Conservation (phyloP, 345 rosid species). For the Iberis pinnata region DNA sequence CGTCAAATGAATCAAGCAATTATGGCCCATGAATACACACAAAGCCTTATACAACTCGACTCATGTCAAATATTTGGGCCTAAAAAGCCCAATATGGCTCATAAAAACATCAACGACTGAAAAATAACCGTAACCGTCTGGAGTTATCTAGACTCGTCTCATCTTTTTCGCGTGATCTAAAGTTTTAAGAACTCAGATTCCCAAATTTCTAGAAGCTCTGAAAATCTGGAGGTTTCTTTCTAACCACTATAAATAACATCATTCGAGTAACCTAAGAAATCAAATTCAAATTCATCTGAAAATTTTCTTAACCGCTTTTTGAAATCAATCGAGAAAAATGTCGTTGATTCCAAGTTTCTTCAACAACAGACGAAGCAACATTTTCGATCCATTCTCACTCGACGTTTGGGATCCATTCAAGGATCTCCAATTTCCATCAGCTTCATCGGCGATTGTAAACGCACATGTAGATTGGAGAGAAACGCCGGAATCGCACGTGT, state of each 20-base stretch:
- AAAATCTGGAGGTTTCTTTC: not conserved
- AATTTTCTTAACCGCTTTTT: too few relatives aligned
- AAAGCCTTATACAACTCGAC: too few relatives aligned
- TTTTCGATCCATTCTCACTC: slow-evolving; percentile 20
- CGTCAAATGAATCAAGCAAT: too few relatives aligned
- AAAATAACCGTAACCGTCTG: not conserved
- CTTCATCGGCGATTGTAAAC: slow-evolving; percentile 10
- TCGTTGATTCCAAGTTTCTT: slow-evolving; percentile 27
- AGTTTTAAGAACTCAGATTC: not conserved
- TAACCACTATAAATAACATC: not conserved
- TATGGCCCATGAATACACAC: too few relatives aligned
- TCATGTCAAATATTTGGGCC: too few relatives aligned
- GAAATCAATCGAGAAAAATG: slow-evolving; percentile 2
- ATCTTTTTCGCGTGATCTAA: too few relatives aligned
- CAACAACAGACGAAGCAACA: slow-evolving; percentile 17
- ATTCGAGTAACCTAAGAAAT: not conserved
- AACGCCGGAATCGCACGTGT: slow-evolving; percentile 38
- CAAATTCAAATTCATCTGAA: slow-evolving; percentile 8
- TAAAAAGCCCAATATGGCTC: slow-evolving; percentile 6
- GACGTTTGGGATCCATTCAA: slow-evolving; percentile 27
- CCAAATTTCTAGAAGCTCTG: not conserved
- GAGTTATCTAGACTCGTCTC: slow-evolving; percentile 2
- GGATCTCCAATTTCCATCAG: not conserved
- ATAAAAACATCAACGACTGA: not conserved
- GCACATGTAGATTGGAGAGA: slow-evolving; percentile 37